Conservation (phyloP, 768 basidiomycete species). For the Zangia roseola region DNA sequence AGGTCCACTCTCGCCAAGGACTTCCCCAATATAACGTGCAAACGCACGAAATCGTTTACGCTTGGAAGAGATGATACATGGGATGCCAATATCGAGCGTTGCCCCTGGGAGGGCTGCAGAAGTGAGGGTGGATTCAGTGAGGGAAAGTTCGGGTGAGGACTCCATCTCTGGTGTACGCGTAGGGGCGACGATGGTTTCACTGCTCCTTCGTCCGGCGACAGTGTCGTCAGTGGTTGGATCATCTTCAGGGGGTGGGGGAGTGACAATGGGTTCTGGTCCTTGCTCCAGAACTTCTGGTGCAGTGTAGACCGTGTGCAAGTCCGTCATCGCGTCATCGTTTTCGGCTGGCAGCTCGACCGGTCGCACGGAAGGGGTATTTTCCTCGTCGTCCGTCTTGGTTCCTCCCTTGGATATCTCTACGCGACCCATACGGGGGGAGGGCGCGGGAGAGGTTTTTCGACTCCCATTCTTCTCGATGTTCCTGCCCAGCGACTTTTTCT, state of each 20-base stretch:
- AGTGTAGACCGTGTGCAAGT: conserved; percentile 19
- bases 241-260: conserved; percentile 13
- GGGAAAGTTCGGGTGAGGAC: conserved; percentile 13
- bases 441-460: conserved; percentile 11
- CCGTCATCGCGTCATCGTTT: conserved; percentile 37
- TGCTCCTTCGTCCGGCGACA: conserved; percentile 23
- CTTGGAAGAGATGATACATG: conserved; percentile 85
- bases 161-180: conserved; percentile 19
- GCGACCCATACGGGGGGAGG: conserved; percentile 19
- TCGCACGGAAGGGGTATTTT: conserved; percentile 10
- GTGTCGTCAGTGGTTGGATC: conserved; percentile 16
- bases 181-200: conserved; percentile 28
- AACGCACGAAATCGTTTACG: conserved; percentile 82
- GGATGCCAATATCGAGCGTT: conserved; percentile 82
- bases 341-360: conserved; percentile 36
- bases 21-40: conserved; percentile 86
- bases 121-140: conserved; percentile 27
- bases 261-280: conserved; percentile 5
- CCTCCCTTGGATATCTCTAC: conserved; percentile 27
- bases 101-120: conserved; percentile 45
- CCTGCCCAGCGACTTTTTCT: conserved; percentile 18
- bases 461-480: conserved; percentile 14
- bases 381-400: conserved; percentile 31
- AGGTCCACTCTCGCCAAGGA: conserved; percentile 74
- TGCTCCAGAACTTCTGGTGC: conserved; percentile 15